Evolutionary conservation across 2,329 filamentous ascomycete genomes (phyloP), one percentile per base, ranked within the genome.

Genomic region (Cryphonectria parasitica): DNA sequence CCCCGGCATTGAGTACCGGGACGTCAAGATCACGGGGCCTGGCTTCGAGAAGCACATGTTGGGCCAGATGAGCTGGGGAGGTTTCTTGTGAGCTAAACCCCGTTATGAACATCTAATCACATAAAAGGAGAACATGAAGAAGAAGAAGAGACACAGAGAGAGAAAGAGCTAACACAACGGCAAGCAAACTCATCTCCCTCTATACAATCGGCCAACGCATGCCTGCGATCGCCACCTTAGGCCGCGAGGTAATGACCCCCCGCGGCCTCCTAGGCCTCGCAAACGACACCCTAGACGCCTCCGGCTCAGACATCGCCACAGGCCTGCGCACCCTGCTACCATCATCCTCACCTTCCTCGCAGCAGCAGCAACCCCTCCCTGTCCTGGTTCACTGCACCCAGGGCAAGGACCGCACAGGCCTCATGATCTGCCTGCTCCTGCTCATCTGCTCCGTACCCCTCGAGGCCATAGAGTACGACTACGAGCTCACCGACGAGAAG

Each of bases 301-400:
- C 90, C 67, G 88, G 86, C 0, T 78, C 81, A 0, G 91, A 93
- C 76, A 86, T 94, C 25, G 84, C 83, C 34, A 77, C 25, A 10
- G 71, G 74, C 13, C 73, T 76, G 25, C 64, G 68, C 52, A 67
- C 69, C 41, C 61, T 76, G 28, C 71, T 75, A n/a, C 62, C 68
- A 6, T 67, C 74, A 22, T n/a, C 34, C 4, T 66, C 67, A 19
- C 87, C 8, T 79, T 34, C 63, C 7, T 39, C 61, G 11, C 6
- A 10, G 31, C 17, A 61, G 34, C 39, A 34, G 28, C 63, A 0
- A 15, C 58, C 66, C 22, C 89, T 90, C 73, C 93, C 94, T 0
- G 80, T 90, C 0, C 78, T 97, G 10, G 82, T 96, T 2, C 93
- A 97, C 79, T 97, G 94, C 79, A 96, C 94, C 0, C 93, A 97